Percentiles rank a stretch among this genome's conserved stretches.
phyloP scores from a whole-genome alignment of 2,329 filamentous ascomycete species.

The Daldinia sp. region DNA sequence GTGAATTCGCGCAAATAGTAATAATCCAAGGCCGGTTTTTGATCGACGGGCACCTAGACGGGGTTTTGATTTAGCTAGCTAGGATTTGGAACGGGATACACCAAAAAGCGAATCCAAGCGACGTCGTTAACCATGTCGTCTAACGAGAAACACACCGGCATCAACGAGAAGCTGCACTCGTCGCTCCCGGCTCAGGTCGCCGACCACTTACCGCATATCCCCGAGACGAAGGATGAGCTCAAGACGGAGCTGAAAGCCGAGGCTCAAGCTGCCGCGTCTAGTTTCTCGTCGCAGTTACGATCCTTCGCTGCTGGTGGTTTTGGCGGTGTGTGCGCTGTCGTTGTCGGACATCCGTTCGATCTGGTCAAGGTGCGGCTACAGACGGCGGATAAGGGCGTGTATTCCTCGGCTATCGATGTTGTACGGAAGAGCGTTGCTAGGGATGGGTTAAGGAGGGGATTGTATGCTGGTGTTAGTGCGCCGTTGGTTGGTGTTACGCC shows the following conservation, averaged over 20 bases:
- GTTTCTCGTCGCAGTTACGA: slow-evolving; percentile 66
- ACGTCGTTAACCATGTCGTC: slow-evolving; percentile 40
- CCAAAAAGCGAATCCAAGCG: background rate
- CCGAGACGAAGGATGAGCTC: slow-evolving; percentile 55
- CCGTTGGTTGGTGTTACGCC: slow-evolving; percentile 95
- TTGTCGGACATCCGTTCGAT: slow-evolving; percentile 97
- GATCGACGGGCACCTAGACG: background rate
- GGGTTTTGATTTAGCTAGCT: background rate
- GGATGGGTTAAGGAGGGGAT: slow-evolving; percentile 79
- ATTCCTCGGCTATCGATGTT: slow-evolving; percentile 89
- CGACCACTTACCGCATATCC: slow-evolving; percentile 53
- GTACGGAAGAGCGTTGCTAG: slow-evolving; percentile 86
- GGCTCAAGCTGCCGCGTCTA: slow-evolving; percentile 50
- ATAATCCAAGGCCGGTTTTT: background rate
- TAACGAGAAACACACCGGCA: slow-evolving; percentile 38
- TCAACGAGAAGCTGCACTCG: slow-evolving; percentile 48
- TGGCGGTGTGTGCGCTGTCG: slow-evolving; percentile 89
- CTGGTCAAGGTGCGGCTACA: slow-evolving; percentile 97
- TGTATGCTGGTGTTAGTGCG: slow-evolving; percentile 97
- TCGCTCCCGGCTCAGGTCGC: slow-evolving; percentile 48
- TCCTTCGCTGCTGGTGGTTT: slow-evolving; percentile 91
- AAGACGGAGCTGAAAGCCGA: slow-evolving; percentile 55
- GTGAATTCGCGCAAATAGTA: slow-evolving; percentile 21
- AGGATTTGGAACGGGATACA: background rate
- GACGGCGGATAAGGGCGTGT: slow-evolving; percentile 93